Evolutionary conservation across 805 yeast genomes (phyloP).

Genomic region (Myxozyma melibiosi): DNA sequence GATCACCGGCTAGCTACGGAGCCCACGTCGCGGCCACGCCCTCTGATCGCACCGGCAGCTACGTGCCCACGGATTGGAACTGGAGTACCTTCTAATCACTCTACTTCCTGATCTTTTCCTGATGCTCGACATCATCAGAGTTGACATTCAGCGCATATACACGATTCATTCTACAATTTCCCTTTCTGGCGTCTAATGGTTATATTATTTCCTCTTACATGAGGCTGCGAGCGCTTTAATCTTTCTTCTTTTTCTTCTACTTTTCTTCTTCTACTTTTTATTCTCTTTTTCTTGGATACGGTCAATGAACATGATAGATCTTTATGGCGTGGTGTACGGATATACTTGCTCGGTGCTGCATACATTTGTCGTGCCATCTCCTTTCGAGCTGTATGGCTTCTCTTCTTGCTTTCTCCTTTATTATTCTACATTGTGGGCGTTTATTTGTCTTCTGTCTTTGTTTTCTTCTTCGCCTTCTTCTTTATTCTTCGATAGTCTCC

Average conservation of each 20-base stretch:
- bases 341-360: neutral
- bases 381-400: neutral
- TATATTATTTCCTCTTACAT: neutral
- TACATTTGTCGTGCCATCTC: neutral
- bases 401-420: neutral
- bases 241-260: neutral
- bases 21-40: slow-evolving; percentile 19
- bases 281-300: neutral
- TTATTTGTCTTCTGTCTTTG: neutral
- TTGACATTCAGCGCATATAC: too few relatives aligned
- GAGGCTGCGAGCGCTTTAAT: neutral
- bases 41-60: slow-evolving; percentile 28
- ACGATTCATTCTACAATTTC: neutral
- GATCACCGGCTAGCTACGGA: neutral
- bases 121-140: too few relatives aligned
- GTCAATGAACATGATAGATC: neutral
- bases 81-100: slow-evolving; percentile 36
- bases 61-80: slow-evolving; percentile 39
- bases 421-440: neutral
- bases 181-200: neutral
- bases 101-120: neutral
- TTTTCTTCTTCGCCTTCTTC: neutral
- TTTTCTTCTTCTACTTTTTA: neutral
- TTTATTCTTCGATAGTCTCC: neutral
- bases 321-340: slow-evolving; percentile 5